Conservation (phyloP, 805 yeast species). For the Zygotorulaspora florentina region DNA sequence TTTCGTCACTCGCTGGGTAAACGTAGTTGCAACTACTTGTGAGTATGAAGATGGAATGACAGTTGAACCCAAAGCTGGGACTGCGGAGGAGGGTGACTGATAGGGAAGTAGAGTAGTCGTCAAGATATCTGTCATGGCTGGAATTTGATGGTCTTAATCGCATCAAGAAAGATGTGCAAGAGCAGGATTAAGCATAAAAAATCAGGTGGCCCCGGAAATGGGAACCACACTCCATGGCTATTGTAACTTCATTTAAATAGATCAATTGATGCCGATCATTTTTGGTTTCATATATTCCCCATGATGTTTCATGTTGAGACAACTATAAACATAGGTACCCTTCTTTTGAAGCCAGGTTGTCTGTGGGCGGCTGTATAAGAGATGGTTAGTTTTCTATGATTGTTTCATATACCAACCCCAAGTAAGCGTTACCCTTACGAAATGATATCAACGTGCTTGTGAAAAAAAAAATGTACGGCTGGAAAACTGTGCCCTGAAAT, state of each 20-base stretch:
- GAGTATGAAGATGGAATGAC: background rate
- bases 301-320: too few species aligned
- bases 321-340: too few species aligned
- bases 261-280: too few species aligned
- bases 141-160: background rate
- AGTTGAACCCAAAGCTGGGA: background rate
- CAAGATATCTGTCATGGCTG: conserved; percentile 3
- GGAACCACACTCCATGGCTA: background rate
- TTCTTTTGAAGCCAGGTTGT: too few species aligned
- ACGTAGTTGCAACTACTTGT: conserved; percentile 4
- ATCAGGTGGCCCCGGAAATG: background rate
- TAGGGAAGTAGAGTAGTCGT: conserved; percentile 6
- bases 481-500: background rate
- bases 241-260: background rate
- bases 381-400: too few species aligned
- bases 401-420: too few species aligned
- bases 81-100: background rate
- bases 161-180: background rate
- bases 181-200: background rate
- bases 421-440: too few species aligned
- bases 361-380: too few species aligned
- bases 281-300: too few species aligned
- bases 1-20: conserved; percentile 4
- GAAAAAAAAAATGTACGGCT: background rate
- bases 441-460: too few species aligned